These are phyloP conservation scores for Cladorrhinum samala DNA, from an alignment of 495 filamentous ascomycete species.

Conservation along the genomic window DNA sequence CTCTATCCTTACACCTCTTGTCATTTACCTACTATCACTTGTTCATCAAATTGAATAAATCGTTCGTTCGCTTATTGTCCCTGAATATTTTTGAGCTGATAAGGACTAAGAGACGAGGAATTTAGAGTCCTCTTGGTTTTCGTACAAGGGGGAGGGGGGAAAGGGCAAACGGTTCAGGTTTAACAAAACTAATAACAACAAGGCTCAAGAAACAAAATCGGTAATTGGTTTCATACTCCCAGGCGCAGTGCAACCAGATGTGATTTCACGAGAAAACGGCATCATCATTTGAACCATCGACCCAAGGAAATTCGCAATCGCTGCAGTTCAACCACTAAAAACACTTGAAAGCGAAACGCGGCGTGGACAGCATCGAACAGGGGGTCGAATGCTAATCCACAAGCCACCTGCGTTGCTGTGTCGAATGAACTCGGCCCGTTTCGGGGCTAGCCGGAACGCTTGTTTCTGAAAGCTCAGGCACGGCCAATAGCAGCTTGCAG, in stretches of 20 bases:
- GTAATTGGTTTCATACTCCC: not conserved
- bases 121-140: too few species aligned
- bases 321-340: not conserved
- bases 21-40: not conserved
- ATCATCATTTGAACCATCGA: too few species aligned
- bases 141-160: too few species aligned
- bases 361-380: not conserved
- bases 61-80: not conserved
- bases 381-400: not conserved
- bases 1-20: not conserved
- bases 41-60: too few species aligned
- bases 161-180: too few species aligned
- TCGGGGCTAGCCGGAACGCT: constrained; percentile 13
- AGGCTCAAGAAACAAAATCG: too few species aligned
- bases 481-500: constrained; percentile 18
- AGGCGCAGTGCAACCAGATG: not conserved
- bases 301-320: not conserved
- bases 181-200: too few species aligned
- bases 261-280: not conserved
- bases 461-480: constrained; percentile 15
- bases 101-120: too few species aligned
- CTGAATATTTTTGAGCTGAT: not conserved
- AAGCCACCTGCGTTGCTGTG: constrained; percentile 1
- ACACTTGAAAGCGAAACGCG: not conserved
- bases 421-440: constrained; percentile 18